Percentiles rank a stretch among this genome's conserved stretches.
phyloP scores from a whole-genome alignment of 495 filamentous ascomycete genomes.

The Penicillium fimorum region DNA sequence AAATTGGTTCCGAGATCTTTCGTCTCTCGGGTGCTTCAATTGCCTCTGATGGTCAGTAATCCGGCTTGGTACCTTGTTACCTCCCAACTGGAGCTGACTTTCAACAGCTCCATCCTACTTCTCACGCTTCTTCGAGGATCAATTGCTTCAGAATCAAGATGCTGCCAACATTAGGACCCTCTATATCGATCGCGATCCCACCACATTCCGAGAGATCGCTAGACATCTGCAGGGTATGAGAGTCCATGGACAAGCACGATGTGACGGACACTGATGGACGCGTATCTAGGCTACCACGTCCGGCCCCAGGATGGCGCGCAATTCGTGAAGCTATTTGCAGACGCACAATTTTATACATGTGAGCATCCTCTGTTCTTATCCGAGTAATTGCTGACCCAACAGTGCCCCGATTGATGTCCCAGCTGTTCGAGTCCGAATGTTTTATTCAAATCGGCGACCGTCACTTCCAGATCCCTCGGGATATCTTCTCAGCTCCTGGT shows the following conservation, averaged over 20 bases:
- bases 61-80: neutral
- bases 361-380: conserved; percentile 23
- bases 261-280: conserved; percentile 7
- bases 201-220: conserved; percentile 84
- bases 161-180: conserved; percentile 64
- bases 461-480: conserved; percentile 85
- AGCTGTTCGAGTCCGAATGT: conserved; percentile 92
- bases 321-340: conserved; percentile 89
- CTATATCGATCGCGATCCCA: conserved; percentile 93
- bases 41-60: conserved; percentile 84
- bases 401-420: conserved; percentile 87
- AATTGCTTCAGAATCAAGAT: conserved; percentile 60
- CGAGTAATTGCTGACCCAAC: conserved; percentile 13
- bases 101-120: conserved; percentile 94
- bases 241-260: neutral
- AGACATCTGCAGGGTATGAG: conserved; percentile 79
- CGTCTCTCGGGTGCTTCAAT: conserved; percentile 92
- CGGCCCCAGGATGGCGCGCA: conserved; percentile 77
- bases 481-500: conserved; percentile 79
- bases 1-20: conserved; percentile 90
- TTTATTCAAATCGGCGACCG: conserved; percentile 83
- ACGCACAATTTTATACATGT: conserved; percentile 94
- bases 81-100: conserved; percentile 16
- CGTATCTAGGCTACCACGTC: conserved; percentile 72
- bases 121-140: conserved; percentile 87